Evolutionary conservation across 371 early-diverging fungal genomes (phyloP), one percentile per base, ranked within the genome.

Genomic region (Blakeslea trispora): DNA sequence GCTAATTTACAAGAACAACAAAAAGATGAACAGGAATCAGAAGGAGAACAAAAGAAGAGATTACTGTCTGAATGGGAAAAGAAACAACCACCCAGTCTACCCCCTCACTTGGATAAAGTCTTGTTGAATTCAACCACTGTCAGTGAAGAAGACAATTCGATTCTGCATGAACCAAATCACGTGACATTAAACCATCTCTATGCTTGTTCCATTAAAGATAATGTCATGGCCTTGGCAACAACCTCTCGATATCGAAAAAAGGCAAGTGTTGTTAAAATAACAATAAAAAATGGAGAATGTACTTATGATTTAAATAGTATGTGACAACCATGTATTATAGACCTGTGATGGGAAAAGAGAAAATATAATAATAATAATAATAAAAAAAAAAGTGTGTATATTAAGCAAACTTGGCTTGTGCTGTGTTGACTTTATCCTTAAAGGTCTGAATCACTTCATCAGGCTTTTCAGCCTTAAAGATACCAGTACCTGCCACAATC

Each of bases 401-500:
- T 41, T 46, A 35, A 50, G 69, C 61, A 55, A 68, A 63, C 42
- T 63, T 63, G 11, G 55, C 59, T 53, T 86, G 86, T n/a, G 76
- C 79, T 5, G 69, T 67, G 50, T 85, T 80, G 55, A 91, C 85
- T 23, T 79, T 81, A 37, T 79, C 77, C 57, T 87, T 83, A 60
- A 93, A 84, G 14, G 69, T 75, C 39, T 69, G 59, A 46, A 97
- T 96, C 10, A 91, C 90, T 5, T 81, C 86, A 18, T 73, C 68
- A 7, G 94, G 94, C 23, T 86, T 77, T 19, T 77, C 61, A 3
- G 94, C 87, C 64, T 91, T 89, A 77, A 98, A 99, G 31, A 99
- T 88, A 17, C 91, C 89, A 14, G 97, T 96, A 18, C 99, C 99
- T 22, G 98, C 92, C n/a, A 99, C 99, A 75, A 98, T 94, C 14